A percentile compares a stretch with the other conserved stretches of the same genome.
phyloP scores from a whole-genome alignment of 345 rosid species.

The Dovyalis caffra region DNA sequence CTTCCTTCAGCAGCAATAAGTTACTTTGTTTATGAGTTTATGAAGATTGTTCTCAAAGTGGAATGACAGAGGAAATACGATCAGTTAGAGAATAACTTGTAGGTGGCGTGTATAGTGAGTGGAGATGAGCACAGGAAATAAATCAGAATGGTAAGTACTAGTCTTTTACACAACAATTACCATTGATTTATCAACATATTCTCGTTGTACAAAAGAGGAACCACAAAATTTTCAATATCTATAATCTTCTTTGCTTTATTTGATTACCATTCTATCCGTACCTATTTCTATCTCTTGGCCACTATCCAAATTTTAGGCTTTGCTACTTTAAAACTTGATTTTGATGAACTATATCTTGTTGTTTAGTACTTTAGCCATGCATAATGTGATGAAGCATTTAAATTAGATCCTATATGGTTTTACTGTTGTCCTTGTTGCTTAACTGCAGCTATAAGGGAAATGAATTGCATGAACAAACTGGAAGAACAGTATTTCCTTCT shows the following conservation, averaged over 20 bases:
- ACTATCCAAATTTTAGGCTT: not conserved
- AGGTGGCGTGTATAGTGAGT: slow-evolving; percentile 17
- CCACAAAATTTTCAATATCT: slow-evolving; percentile 1
- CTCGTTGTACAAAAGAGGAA: slow-evolving; percentile 12
- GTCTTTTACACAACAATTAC: slow-evolving; percentile 14
- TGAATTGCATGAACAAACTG: not conserved
- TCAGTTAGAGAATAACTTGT: slow-evolving; percentile 15
- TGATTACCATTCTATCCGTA: not conserved
- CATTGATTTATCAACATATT: slow-evolving; percentile 12
- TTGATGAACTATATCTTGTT: not conserved
- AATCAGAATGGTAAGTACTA: slow-evolving; percentile 22
- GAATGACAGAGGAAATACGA: slow-evolving; percentile 36
- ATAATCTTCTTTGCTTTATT: slow-evolving; percentile 9
- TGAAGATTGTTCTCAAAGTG: slow-evolving; percentile 80
- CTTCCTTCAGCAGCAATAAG: slow-evolving; percentile 84
- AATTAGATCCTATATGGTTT: not conserved
- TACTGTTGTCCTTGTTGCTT: not conserved
- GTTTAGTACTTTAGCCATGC: not conserved
- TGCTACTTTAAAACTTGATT: not conserved
- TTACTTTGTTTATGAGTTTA: slow-evolving; percentile 79
- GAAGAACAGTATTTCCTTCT: too few species aligned
- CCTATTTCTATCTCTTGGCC: slow-evolving; percentile 1
- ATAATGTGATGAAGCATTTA: not conserved
- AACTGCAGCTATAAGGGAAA: not conserved
- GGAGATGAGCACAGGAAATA: slow-evolving; percentile 19